These are phyloP conservation scores for Podosphaera aphanis DNA, from an alignment of 2,329 filamentous ascomycete species.

Conservation along the genomic window DNA sequence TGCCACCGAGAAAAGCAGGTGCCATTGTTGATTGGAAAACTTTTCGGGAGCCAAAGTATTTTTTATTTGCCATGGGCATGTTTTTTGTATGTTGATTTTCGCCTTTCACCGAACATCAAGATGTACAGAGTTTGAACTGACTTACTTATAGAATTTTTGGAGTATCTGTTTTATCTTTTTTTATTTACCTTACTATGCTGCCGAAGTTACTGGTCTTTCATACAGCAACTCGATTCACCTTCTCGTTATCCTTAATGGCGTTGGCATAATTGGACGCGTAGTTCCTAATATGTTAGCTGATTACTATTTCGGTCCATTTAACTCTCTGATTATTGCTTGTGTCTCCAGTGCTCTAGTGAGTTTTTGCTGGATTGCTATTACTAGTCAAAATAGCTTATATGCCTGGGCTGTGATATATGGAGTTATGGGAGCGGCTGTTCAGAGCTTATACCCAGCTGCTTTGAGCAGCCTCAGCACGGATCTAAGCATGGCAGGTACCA, in stretches of 20 bases:
- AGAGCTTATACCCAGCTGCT: slow-evolving; percentile 28
- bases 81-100: slow-evolving; percentile 13
- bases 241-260: slow-evolving; percentile 28
- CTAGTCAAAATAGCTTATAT: slow-evolving; percentile 21
- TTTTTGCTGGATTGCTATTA: slow-evolving; percentile 27
- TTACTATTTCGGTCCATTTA: slow-evolving; percentile 26
- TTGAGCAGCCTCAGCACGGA: slow-evolving; percentile 27
- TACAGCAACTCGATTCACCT: slow-evolving; percentile 24
- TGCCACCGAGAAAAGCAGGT: slow-evolving; percentile 20
- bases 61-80: slow-evolving; percentile 22
- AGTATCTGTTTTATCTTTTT: slow-evolving; percentile 22
- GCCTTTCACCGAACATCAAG: neutral
- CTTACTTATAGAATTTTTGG: slow-evolving; percentile 16
- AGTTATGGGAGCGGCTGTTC: slow-evolving; percentile 24
- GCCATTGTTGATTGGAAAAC: slow-evolving; percentile 10
- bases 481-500: slow-evolving; percentile 27
- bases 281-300: slow-evolving; percentile 25
- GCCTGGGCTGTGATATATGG: slow-evolving; percentile 28
- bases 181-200: slow-evolving; percentile 18
- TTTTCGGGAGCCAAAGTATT: slow-evolving; percentile 22
- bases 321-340: slow-evolving; percentile 24
- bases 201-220: slow-evolving; percentile 17
- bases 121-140: neutral
- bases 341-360: slow-evolving; percentile 15
- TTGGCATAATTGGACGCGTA: slow-evolving; percentile 25